Base-by-base conservation (phyloP, 345 rosid genomes). In the Schrenkiella parvula region DNA sequence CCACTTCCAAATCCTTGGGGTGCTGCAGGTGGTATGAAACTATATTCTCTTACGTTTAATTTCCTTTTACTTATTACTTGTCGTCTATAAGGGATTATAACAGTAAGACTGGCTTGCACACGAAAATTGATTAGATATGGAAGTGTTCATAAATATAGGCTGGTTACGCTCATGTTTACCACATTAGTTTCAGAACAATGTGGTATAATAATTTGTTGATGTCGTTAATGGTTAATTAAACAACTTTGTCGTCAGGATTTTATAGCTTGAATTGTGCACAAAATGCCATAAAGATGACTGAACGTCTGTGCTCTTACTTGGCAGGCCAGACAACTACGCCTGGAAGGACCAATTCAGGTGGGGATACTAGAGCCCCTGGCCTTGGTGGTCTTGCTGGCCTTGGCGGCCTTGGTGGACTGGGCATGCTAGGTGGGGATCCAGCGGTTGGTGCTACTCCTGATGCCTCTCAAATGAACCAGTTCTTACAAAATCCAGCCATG, bases 1-100 rank as follows among this genome's bases (percentile, higher is more conserved):
- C 97, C 96, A 14, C 91, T 91, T 73, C 96, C 97, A 42, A 91
- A 91, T 46, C 97, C 97, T 14, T 91, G 97, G 97, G 79, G 75
- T 68, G 80, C 66, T 68, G 50, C 82, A 3, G 83, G 57, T 68
- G 87, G 87, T 82, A 71, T 75, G 79, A 21, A 60, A 41, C 74
- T 22, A 19, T 21, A 29, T 63, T 50, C 51, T 66, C 58, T 17
- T 67, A 34, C 22, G 41, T 37, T 55, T 47, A 35, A 19, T 17
- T 50, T 51, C 28, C 23, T 48, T 38, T 6, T 53, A 28, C 39
- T 55, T 41, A 17, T 25, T 51, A 50, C 22, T 8, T 61, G 32
- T 53, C 25, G 12, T 35, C 18, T 37, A 21, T 58, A 61, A 25
- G 37, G 10, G 31, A 41, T n/a, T 37, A 37, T 35, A 51, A 29